A percentile compares a stretch with the other conserved stretches of the same genome.
Evolutionary conservation across 257 asterid species (phyloP).

Genomic region (Jacaranda copaia): DNA sequence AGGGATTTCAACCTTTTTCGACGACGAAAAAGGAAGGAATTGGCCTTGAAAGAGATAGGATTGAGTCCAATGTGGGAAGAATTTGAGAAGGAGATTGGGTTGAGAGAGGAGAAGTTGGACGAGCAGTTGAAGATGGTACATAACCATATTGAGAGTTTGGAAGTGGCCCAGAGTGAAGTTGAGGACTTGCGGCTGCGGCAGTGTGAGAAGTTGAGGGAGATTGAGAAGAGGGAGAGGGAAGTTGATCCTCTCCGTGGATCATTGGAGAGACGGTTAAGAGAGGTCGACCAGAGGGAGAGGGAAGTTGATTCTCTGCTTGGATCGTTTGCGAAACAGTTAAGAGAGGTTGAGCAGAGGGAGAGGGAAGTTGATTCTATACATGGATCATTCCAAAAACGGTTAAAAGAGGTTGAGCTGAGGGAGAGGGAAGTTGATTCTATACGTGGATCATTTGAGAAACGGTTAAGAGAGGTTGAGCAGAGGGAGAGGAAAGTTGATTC

Average conservation of each 20-base stretch:
- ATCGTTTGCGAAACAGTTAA: no score
- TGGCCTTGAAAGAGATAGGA: constrained; percentile 13
- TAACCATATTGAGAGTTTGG: constrained; percentile 44
- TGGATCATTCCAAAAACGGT: no score
- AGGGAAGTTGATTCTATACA: no score
- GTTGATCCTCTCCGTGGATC: background rate
- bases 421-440: no score
- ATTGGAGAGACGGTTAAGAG: constrained; percentile 32
- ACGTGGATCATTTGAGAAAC: no score
- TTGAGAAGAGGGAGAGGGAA: constrained; percentile 40
- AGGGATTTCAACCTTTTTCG: background rate
- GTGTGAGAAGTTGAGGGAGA: constrained; percentile 41
- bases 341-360: no score
- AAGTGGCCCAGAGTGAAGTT: constrained; percentile 24
- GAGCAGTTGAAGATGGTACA: constrained; percentile 36
- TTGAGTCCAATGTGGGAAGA: constrained; percentile 15
- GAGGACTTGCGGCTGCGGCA: constrained; percentile 24
- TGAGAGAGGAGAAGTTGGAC: constrained; percentile 46
- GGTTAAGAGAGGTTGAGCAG: no score
- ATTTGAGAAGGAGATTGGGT: background rate
- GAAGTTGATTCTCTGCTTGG: no score
- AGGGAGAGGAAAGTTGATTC: no score
- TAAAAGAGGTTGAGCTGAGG: no score
- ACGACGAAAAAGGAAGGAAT: constrained; percentile 6
- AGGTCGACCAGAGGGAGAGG: constrained; percentile 12